Evolutionary conservation across 768 basidiomycete genomes (phyloP).

Genomic region (Tulasnella sp.): DNA sequence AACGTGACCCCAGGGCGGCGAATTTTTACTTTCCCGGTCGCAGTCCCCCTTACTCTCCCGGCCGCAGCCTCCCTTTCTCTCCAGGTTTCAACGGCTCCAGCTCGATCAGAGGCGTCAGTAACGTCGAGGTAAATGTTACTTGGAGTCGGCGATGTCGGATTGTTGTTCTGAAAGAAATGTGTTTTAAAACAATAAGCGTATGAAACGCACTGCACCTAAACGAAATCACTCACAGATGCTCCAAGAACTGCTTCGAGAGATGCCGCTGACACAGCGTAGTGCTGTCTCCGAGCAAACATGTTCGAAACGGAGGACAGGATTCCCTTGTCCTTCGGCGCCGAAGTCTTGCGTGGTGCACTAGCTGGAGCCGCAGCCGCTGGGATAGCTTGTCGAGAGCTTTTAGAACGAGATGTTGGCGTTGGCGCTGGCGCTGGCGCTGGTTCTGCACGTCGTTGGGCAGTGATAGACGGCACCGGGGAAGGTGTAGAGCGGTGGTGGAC

Average conservation of each 20-base stretch:
- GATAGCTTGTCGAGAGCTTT: neutral
- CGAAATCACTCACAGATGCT: constrained; percentile 19
- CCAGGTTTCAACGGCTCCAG: constrained; percentile 13
- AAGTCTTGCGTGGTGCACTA: neutral
- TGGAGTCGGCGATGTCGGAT: constrained; percentile 18
- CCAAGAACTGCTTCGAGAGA: constrained; percentile 33
- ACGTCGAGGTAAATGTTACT: constrained; percentile 12
- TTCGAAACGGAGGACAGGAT: constrained; percentile 20
- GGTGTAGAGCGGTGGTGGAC: constrained; percentile 6
- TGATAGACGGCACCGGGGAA: neutral
- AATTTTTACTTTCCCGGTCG: neutral
- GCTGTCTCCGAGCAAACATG: constrained; percentile 17
- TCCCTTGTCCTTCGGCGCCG: constrained; percentile 25
- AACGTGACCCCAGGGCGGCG: constrained; percentile 28
- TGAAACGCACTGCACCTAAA: neutral
- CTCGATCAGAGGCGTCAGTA: constrained; percentile 16
- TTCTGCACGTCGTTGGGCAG: neutral
- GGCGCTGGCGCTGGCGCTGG: neutral
- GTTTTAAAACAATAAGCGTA: neutral
- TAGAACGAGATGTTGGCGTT: neutral
- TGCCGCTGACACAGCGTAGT: constrained; percentile 24
- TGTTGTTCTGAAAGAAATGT: constrained; percentile 16
- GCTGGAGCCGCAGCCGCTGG: neutral
- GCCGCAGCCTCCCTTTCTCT: constrained; percentile 10
- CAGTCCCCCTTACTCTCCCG: constrained; percentile 17